Evolutionary conservation across 306 rosid species (phyloP).

Genomic region (Vigna nakashimae): DNA sequence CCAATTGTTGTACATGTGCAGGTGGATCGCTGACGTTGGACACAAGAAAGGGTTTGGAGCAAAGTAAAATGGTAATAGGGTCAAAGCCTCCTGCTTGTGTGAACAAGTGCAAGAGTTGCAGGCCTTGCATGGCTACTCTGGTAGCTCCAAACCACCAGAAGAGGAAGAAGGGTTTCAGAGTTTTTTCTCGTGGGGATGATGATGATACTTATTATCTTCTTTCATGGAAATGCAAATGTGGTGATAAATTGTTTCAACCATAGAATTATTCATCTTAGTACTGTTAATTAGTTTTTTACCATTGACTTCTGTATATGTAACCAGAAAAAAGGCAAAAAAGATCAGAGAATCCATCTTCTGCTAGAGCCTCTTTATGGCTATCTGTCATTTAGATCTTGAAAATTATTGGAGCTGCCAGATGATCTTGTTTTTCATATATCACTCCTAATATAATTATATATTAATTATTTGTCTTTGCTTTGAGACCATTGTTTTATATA

Average conservation of each 20-base stretch:
- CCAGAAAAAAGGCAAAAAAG: not conserved
- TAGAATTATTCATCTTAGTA: conserved; percentile 32
- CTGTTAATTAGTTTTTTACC: not conserved
- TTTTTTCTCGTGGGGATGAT: conserved; percentile 56
- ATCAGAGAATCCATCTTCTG: not conserved
- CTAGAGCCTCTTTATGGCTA: conserved; percentile 1
- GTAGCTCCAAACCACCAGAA: conserved; percentile 69
- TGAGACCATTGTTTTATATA: conserved; percentile 2
- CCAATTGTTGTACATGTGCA: conserved; percentile 7
- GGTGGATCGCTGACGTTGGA: conserved; percentile 44
- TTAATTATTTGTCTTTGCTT: not conserved
- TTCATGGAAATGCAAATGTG: conserved; percentile 92
- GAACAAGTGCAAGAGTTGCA: conserved; percentile 82
- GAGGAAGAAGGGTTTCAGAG: conserved; percentile 40
- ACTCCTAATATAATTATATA: not conserved
- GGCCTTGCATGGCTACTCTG: conserved; percentile 81
- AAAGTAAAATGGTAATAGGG: conserved; percentile 65
- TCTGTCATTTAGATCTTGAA: conserved; percentile 1
- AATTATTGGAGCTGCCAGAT: not conserved
- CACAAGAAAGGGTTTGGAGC: conserved; percentile 12
- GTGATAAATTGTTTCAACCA: conserved; percentile 75
- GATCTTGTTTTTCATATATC: not conserved
- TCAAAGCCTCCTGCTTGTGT: conserved; percentile 86
- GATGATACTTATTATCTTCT: conserved; percentile 78
- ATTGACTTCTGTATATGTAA: conserved; percentile 6